Evolutionary conservation across 805 yeast genomes (phyloP).

Genomic region (Isabelozyma gotoi): DNA sequence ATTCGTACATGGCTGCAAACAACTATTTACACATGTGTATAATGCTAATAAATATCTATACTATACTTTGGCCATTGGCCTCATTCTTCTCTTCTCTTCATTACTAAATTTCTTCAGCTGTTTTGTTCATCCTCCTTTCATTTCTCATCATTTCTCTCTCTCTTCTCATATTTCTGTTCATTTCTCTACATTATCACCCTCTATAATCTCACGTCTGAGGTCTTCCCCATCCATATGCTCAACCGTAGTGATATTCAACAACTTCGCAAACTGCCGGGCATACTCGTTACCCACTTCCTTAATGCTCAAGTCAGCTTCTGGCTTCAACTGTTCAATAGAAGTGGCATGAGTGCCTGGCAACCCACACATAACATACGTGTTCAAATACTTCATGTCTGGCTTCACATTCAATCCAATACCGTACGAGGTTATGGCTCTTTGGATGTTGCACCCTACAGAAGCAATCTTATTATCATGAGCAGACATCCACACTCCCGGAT

Average conservation of each 20-base stretch:
- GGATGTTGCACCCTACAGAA: slow-evolving; percentile 85
- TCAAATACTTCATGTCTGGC: slow-evolving; percentile 72
- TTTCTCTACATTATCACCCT: not conserved
- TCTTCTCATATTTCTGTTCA: too few relatives aligned
- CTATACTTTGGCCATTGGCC: too few relatives aligned
- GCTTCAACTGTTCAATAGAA: slow-evolving; percentile 23
- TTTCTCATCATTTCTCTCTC: too few relatives aligned
- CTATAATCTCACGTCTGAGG: not conserved
- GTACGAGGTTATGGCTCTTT: slow-evolving; percentile 82
- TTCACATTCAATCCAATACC: slow-evolving; percentile 81
- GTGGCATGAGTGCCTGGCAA: slow-evolving; percentile 53
- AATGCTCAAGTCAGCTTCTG: slow-evolving; percentile 3
- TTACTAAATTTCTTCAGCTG: too few relatives aligned
- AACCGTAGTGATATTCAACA: slow-evolving; percentile 29
- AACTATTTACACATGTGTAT: too few relatives aligned
- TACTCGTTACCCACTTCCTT: slow-evolving; percentile 29
- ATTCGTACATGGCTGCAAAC: too few relatives aligned
- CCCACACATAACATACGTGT: slow-evolving; percentile 83
- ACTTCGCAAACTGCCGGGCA: slow-evolving; percentile 36
- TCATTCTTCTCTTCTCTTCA: too few relatives aligned
- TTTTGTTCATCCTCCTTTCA: too few relatives aligned
- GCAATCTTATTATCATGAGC: slow-evolving; percentile 62
- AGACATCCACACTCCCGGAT: slow-evolving; percentile 87
- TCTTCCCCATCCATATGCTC: slow-evolving; percentile 37
- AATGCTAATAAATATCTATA: too few relatives aligned